A percentile compares a stretch with the other conserved stretches of the same genome.
These are phyloP conservation scores for Starmerella stellata DNA, from an alignment of 805 yeast species.

Conservation along the genomic window DNA sequence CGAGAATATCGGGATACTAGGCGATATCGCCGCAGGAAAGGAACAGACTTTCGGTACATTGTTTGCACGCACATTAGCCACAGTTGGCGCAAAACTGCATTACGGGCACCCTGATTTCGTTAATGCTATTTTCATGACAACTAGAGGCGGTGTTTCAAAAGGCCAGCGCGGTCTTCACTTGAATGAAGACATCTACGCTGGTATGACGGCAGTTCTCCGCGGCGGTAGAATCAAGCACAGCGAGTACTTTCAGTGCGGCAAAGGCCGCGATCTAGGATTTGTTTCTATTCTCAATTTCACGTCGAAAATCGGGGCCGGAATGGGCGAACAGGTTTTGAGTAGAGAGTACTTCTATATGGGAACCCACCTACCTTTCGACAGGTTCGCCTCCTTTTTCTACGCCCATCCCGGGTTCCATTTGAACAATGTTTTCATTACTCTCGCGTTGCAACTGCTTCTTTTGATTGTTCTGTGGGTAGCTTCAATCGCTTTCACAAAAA, in stretches of 20 bases:
- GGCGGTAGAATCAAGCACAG: slow-evolving; percentile 76
- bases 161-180: slow-evolving; percentile 69
- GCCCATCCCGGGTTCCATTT: slow-evolving; percentile 80
- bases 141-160: slow-evolving; percentile 74
- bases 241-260: slow-evolving; percentile 72
- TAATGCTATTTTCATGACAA: slow-evolving; percentile 57
- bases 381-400: slow-evolving; percentile 62
- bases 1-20: slow-evolving; percentile 63
- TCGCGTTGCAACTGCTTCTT: slow-evolving; percentile 48
- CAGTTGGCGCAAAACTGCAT: slow-evolving; percentile 66
- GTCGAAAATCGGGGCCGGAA: slow-evolving; percentile 74
- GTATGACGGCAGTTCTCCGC: slow-evolving; percentile 58
- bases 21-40: slow-evolving; percentile 76
- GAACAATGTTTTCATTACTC: slow-evolving; percentile 55
- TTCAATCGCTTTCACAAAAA: slow-evolving; percentile 41
- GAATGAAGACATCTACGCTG: slow-evolving; percentile 76
- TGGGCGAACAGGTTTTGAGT: slow-evolving; percentile 77
- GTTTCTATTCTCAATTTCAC: slow-evolving; percentile 68
- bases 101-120: slow-evolving; percentile 79
- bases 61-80: slow-evolving; percentile 65
- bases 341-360: slow-evolving; percentile 67
- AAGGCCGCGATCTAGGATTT: slow-evolving; percentile 72
- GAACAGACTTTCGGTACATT: slow-evolving; percentile 78
- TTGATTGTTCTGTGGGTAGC: slow-evolving; percentile 43
- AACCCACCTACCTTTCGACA: slow-evolving; percentile 56